Evolutionary conservation across 106 monocot genomes (phyloP).

Genomic region (Dendrobium officinale): DNA sequence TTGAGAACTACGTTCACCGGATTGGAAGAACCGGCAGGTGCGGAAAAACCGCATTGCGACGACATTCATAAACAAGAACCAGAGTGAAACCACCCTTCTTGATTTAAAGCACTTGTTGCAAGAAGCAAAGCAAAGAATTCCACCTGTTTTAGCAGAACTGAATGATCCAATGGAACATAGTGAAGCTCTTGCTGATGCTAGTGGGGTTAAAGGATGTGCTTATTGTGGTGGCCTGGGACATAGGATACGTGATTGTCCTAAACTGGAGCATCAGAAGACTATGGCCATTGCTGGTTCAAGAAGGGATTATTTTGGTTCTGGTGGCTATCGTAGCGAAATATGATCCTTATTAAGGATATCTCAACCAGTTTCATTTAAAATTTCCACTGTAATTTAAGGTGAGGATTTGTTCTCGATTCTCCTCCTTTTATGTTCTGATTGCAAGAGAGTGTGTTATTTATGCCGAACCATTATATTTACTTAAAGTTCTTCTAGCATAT

Average conservation of each 20-base stretch:
- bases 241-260: constrained; percentile 75
- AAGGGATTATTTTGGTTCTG: constrained; percentile 86
- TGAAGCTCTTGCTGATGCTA: constrained; percentile 58
- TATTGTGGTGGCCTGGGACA: constrained; percentile 96
- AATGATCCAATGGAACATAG: constrained; percentile 81
- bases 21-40: constrained; percentile 92
- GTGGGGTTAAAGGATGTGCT: constrained; percentile 88
- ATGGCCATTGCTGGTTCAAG: constrained; percentile 81
- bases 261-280: constrained; percentile 91
- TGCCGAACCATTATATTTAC: too few species aligned
- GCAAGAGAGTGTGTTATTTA: too few species aligned
- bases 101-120: constrained; percentile 86
- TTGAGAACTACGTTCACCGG: constrained; percentile 91
- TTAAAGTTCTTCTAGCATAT: too few species aligned
- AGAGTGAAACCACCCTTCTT: constrained; percentile 84
- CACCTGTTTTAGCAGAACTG: constrained; percentile 81
- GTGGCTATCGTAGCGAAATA: constrained; percentile 84
- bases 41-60: constrained; percentile 88
- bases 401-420: too few species aligned
- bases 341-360: constrained; percentile 19
- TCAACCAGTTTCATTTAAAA: too few species aligned
- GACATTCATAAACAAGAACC: constrained; percentile 99
- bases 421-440: too few species aligned
- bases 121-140: constrained; percentile 94
- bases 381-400: too few species aligned